A percentile compares a stretch with the other conserved stretches of the same genome.
Conservation (phyloP, 768 basidiomycete species). For the Hypholoma sublateritium region DNA sequence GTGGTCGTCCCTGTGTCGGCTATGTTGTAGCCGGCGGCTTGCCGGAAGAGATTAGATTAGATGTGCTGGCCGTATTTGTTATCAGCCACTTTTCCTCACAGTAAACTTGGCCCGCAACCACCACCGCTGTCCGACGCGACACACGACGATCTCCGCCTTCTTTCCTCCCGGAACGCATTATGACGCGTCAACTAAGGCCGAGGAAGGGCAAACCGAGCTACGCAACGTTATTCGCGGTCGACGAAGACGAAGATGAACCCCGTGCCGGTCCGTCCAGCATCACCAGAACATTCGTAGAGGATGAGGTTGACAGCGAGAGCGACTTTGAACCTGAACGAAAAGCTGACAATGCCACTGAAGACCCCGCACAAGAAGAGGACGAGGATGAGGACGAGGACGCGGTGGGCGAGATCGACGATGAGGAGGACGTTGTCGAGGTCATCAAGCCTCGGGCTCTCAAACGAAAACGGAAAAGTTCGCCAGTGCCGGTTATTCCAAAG, state of each 20-base stretch:
- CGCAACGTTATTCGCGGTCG: constrained; percentile 33
- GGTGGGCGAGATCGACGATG: constrained; percentile 12
- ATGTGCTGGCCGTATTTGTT: background rate
- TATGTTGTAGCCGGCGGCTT: background rate
- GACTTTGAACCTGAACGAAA: constrained; percentile 54
- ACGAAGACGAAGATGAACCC: constrained; percentile 31
- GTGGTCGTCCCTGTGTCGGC: background rate
- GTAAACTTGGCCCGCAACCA: background rate
- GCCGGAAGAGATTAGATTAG: constrained; percentile 8
- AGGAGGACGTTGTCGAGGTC: constrained; percentile 24
- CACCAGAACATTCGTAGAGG: constrained; percentile 22
- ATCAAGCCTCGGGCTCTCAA: constrained; percentile 11
- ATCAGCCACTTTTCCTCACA: background rate
- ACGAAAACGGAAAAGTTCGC: constrained; percentile 6
- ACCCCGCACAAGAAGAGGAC: constrained; percentile 24
- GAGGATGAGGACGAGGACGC: constrained; percentile 29
- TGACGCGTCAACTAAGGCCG: constrained; percentile 58
- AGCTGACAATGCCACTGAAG: constrained; percentile 12
- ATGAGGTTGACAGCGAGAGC: constrained; percentile 46
- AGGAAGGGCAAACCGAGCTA: constrained; percentile 56
- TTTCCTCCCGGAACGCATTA: constrained; percentile 18
- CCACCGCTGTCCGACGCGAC: background rate
- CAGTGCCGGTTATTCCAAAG: background rate
- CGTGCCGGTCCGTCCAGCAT: constrained; percentile 39
- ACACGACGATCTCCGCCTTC: too few relatives aligned